These are phyloP conservation scores for Yueomyces sp. DNA, from an alignment of 1,139 yeast genomes.

Conservation along the genomic window DNA sequence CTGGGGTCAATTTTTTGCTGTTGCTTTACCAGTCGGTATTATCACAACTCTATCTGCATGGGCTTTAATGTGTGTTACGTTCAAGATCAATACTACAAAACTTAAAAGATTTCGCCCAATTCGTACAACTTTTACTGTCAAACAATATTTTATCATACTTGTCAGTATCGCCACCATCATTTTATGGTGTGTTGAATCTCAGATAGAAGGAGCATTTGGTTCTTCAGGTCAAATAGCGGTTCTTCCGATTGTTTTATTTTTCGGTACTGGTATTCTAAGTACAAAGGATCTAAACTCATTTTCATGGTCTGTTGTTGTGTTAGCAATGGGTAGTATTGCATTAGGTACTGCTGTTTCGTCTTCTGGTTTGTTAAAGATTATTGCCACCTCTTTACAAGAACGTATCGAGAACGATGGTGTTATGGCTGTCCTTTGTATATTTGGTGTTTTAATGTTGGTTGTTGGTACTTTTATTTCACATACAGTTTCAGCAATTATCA, in stretches of 20 bases:
- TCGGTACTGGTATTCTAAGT: slow-evolving; percentile 53
- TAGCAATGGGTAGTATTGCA: slow-evolving; percentile 74
- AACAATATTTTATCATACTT: slow-evolving; percentile 50
- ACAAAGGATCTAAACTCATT: slow-evolving; percentile 59
- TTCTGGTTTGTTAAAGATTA: slow-evolving; percentile 53
- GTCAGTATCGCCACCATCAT: slow-evolving; percentile 43
- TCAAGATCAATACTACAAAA: slow-evolving; percentile 33
- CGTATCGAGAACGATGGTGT: slow-evolving; percentile 45
- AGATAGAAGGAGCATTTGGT: slow-evolving; percentile 45
- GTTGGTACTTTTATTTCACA: slow-evolving; percentile 70
- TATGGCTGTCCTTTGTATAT: slow-evolving; percentile 49
- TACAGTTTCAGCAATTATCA: slow-evolving; percentile 64
- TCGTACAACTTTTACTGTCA: slow-evolving; percentile 43
- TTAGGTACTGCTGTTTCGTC: slow-evolving; percentile 63
- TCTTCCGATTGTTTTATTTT: slow-evolving; percentile 51
- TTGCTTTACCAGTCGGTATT: slow-evolving; percentile 53
- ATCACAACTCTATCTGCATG: slow-evolving; percentile 43
- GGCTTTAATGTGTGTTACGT: slow-evolving; percentile 45
- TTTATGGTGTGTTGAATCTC: slow-evolving; percentile 59
- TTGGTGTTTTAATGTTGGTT: slow-evolving; percentile 51
- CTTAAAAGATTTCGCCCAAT: slow-evolving; percentile 41
- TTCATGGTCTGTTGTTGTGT: slow-evolving; percentile 65
- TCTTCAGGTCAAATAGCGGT: slow-evolving; percentile 62
- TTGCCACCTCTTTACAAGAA: slow-evolving; percentile 44
- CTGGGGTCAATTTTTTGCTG: slow-evolving; percentile 70